Evolutionary conservation across 2,329 filamentous ascomycete genomes (phyloP), one percentile per base, ranked within the genome.

Genomic region (Penicillium sp.): DNA sequence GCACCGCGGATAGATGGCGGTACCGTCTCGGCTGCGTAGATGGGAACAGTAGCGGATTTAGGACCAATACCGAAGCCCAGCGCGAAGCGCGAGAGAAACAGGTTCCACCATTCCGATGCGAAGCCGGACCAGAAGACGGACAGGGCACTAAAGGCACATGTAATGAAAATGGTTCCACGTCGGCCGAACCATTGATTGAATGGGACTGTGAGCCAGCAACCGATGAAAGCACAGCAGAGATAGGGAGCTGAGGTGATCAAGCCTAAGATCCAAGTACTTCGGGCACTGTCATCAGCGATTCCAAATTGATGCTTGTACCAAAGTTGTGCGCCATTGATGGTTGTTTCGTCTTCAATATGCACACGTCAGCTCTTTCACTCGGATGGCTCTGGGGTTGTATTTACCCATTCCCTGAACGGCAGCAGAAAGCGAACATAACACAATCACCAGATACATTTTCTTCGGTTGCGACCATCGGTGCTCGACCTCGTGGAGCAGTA

Each of bases 41-140:
- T 86, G 0, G 89, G 89, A 1, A 90, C 87, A 0, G 88, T 90
- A 0, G 86, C 85, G 20, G 85, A 85, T 68, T 92, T 92, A 15
- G 87, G 81, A 26, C 89, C 89, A 77, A 92, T 90, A 1, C 88
- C 89, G 44, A 94, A 83, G 9, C 90, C 90, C 57, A 93, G 81
- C 12, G 89, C 79, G 58, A 93, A 82, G 41, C 90, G 85, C 47
- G 85, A 86, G 41, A 84, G 79, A 55, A 94, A 81, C 61, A 92
- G 82, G 65, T 90, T 83, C 69, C 78, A 80, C 89, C 89, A 93
- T 0, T 81, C 86, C 58, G 88, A 83, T 51, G 86, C 84, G 60
- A 90, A 88, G 0, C 83, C 81, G 66, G 83, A 79, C 82, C 82
- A 84, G 31, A 80, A 69, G 59, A 75, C 80, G 9, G 79, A 73